Conservation (phyloP, 2,329 filamentous ascomycete genomes). For the Myriosclerotinia curreyana region DNA sequence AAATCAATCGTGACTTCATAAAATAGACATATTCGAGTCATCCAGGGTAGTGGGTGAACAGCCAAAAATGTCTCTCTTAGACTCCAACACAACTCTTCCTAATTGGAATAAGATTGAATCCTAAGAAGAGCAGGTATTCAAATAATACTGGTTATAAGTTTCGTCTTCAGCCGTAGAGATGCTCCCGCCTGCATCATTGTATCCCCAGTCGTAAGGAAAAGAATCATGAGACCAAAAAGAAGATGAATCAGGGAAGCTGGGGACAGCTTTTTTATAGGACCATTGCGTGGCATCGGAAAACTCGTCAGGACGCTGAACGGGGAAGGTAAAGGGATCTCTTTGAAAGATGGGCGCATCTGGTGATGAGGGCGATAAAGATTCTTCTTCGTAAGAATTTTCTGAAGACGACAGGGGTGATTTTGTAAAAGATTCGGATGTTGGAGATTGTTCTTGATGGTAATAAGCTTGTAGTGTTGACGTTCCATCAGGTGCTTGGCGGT, state of each 20-base stretch:
- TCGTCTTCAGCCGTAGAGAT: too few species aligned
- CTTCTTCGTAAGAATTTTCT: background rate
- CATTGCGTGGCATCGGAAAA: too few species aligned
- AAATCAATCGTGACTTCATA: background rate
- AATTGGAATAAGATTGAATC: too few species aligned
- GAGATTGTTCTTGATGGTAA: background rate
- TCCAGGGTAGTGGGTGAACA: background rate
- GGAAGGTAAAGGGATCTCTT: background rate
- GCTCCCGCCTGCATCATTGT: too few species aligned
- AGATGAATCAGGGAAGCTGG: too few species aligned
- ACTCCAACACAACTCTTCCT: too few species aligned
- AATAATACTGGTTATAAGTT: too few species aligned
- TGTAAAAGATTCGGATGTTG: slow-evolving; percentile 2
- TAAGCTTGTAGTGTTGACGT: background rate
- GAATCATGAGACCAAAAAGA: too few species aligned
- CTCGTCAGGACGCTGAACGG: background rate
- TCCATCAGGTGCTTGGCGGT: background rate
- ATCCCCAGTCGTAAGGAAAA: too few species aligned
- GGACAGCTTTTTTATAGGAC: too few species aligned
- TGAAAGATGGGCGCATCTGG: background rate
- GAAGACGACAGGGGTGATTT: slow-evolving; percentile 5
- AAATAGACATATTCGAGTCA: background rate
- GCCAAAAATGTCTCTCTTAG: too few species aligned
- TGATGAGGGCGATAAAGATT: background rate
- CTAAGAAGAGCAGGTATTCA: too few species aligned